Evolutionary conservation across 1,284 basidiomycete species (phyloP), one percentile per base, ranked within the genome.

Genomic region (Irpex rosettiformis): DNA sequence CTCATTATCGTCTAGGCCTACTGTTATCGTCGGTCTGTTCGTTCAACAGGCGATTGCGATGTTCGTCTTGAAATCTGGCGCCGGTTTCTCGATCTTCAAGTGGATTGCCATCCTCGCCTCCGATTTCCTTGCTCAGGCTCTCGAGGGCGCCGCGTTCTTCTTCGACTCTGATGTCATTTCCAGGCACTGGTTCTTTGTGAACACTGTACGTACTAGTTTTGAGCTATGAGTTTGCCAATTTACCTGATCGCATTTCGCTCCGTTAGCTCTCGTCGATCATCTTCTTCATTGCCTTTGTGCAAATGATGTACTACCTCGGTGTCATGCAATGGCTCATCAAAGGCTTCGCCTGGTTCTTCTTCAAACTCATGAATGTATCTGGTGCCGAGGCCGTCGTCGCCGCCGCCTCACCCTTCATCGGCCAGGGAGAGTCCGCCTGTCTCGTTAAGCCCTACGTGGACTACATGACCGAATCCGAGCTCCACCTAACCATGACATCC

Each of bases 371-470:
- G 84, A 85, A 89, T 63, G 82, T 93, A 28, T 93, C 91, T 25
- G 94, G 94, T 66, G 94, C 93, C 4, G 94, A 96, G 70, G 93
- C 94, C 33, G 90, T 96, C 63, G 93, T 96, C 55, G 94, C 94
- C 37, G 88, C 93, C 55, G 88, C 93, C 16, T 94, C 92, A 1
- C 94, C 94, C 16, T 96, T 92, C 84, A 88, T 96, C 67, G 94
- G 94, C 18, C 90, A 93, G 77, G 90, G 91, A 69, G 93, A 94
- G 73, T 90, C 85, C 51, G 91, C 90, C 47, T 93, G 89, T 75
- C 80, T 94, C 62, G 89, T 94, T 66, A 82, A 82, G 60, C 94
- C 94, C 49, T 96, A 93, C 71, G 88, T 94, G 63, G 88, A 93
- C 70, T 72, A 87, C 56, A 94, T 96, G 91, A 96, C 94, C 52